These are phyloP conservation scores for Cordyceps tenuipes DNA, from an alignment of 2,329 filamentous ascomycete genomes.

Conservation along the genomic window DNA sequence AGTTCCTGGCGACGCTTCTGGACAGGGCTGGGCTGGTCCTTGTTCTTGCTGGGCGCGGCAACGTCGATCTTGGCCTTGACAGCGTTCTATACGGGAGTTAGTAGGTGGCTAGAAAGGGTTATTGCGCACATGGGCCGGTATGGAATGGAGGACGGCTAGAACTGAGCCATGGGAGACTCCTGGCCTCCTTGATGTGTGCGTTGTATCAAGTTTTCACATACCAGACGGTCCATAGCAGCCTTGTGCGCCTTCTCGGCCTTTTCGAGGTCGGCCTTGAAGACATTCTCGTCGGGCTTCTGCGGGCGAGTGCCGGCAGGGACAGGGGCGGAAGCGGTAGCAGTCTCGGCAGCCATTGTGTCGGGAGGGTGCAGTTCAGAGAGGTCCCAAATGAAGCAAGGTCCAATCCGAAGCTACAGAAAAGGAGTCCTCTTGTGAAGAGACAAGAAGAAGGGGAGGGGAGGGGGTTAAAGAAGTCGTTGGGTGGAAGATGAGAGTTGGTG, in stretches of 20 bases:
- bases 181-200: neutral
- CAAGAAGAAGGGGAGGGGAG: conserved; percentile 3
- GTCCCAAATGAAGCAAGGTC: conserved; percentile 6
- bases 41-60: conserved; percentile 62
- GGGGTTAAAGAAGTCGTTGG: neutral
- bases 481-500: conserved; percentile 7
- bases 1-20: conserved; percentile 82
- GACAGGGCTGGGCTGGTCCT: conserved; percentile 72
- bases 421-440: neutral
- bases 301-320: conserved; percentile 49
- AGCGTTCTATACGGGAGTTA: conserved; percentile 54
- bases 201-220: conserved; percentile 19
- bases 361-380: conserved; percentile 13
- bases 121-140: neutral
- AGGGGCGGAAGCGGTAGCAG: conserved; percentile 37
- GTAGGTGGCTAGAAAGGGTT: conserved; percentile 11
- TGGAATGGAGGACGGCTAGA: neutral
- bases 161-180: neutral
- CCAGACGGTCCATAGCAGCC: conserved; percentile 56
- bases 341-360: conserved; percentile 37
- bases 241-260: conserved; percentile 83
- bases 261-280: conserved; percentile 70
- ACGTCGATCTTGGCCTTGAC: conserved; percentile 83
- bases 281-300: conserved; percentile 77
- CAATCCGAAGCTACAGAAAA: neutral